Base-by-base conservation (phyloP, 148 eudicot species). In the Chenopodium berlandieri region DNA sequence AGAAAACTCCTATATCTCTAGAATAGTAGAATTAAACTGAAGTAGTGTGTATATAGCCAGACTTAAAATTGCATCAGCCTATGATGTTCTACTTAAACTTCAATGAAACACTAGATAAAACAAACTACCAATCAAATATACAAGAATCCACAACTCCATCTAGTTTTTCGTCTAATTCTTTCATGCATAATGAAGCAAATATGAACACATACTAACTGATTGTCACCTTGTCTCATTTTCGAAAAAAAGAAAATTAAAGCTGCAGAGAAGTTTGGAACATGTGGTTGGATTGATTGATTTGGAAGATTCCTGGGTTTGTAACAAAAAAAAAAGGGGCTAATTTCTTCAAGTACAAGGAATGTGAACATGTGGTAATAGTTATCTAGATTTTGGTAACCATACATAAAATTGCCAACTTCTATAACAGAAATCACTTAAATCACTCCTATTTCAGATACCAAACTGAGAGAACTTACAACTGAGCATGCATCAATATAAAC, bases 131-230 rank as follows among this genome's bases (percentile, higher is more conserved):
- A 16, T 14, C 62, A 44, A 75, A 80, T 84, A 50, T 79, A 70
- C 80, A 80, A 69, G 73, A 44, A 62, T 47, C 85, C 63, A 78
- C 82, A 40, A 71, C 77, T 80, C 75, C 80, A 80, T 84, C 82
- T 44, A 79, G 32, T 23, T 80, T 77, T 7, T 64, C 83, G 73
- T 89, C 73, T n/a, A 70, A 37, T 74, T 34, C 84, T 34, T 56
- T 81, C 73, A 69, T 83, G 77, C 30, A 27, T 27, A 27, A 48
- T 66, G 9, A 30, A 54, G 75, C 77, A 78, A 27, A 22, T 10
- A 73, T 60, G 23, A 80, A 56, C 66, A 72, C 1, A 34, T 58
- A 54, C 19, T 62, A 4, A 71, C 4, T 10, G 34, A 68, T 68
- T 68, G 34, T 40, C 16, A 34, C 3, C 16, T 56, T 0, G 62